Evolutionary conservation across 140 eudicot genomes (phyloP), one percentile per base, ranked within the genome.

Genomic region (Cichorium intybus): DNA sequence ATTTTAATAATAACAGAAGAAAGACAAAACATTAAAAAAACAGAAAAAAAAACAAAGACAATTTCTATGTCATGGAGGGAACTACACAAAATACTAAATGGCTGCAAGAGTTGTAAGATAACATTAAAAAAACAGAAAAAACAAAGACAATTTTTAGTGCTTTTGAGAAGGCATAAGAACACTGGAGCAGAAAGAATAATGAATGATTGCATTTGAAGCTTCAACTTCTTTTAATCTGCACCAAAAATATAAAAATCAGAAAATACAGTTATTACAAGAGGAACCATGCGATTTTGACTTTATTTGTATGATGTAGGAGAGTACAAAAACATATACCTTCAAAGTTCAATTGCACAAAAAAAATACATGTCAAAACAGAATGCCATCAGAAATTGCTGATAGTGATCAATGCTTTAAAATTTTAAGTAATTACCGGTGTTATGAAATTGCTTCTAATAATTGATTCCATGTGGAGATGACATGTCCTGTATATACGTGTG

Each of bases 51-150:
- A n/a, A n/a, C n/a, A n/a, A n/a, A n/a, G n/a, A n/a, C n/a, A n/a
- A n/a, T n/a, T n/a, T 87, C 97, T 51, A 91, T 85, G 69, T 91
- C 96, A 49, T 83, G 87, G 73, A 91, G 82, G 10, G 97, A 87
- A 62, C 68, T 87, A 28, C 97, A 91, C 20, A 91, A 52, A 55
- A 87, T 78, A 70, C 97, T 91, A 22, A 87, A 95, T 18, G 97
- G 97, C 97, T 90, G 93, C 85, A 78, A 15, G 49, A 77, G 28
- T 43, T 31, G 35, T n/a, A 10, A 51, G 24, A 77, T 49, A 39
- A 20, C 50, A 72, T 67, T 7, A 68, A 55, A 14, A 7, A 71
- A 47, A 50, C 24, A 24, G n/a, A 31, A 4, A n/a, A 60, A 50
- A 27, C 0, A 0, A 63, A 14, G 18, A n/a, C n/a, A n/a, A n/a